phyloP scores from a whole-genome alignment of 345 rosid species.

The Citrus australasica region DNA sequence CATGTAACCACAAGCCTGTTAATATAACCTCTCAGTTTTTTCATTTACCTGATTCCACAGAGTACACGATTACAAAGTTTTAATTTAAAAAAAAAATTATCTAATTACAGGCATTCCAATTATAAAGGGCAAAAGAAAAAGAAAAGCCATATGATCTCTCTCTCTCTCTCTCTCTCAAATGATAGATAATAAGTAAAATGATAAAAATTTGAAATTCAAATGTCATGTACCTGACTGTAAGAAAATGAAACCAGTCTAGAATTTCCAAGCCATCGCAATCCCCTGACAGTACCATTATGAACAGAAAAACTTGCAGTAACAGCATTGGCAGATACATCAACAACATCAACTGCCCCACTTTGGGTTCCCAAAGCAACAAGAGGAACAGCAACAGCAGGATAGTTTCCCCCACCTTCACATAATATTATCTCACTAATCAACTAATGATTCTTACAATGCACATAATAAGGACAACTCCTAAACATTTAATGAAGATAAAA shows the following conservation, averaged over 20 bases:
- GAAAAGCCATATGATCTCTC: not conserved
- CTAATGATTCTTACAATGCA: slow-evolving; percentile 4
- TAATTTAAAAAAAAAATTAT: not conserved
- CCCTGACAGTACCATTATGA: slow-evolving; percentile 75
- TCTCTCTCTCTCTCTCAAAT: too few species aligned
- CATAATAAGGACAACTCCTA: not conserved
- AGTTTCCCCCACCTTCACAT: slow-evolving; percentile 80
- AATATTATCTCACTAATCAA: slow-evolving; percentile 26
- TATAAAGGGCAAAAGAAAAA: not conserved
- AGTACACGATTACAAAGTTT: not conserved
- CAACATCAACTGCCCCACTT: slow-evolving; percentile 76
- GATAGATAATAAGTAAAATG: not conserved
- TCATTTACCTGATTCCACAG: slow-evolving; percentile 70
- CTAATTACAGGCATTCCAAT: not conserved
- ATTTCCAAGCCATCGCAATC: slow-evolving; percentile 97
- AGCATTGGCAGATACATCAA: slow-evolving; percentile 93
- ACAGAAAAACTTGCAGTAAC: slow-evolving; percentile 81
- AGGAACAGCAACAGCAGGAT: slow-evolving; percentile 92
- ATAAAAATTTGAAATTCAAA: not conserved
- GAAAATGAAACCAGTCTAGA: slow-evolving; percentile 96
- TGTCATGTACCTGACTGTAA: slow-evolving; percentile 54
- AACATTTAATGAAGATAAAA: slow-evolving; percentile 1
- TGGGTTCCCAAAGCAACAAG: slow-evolving; percentile 98
- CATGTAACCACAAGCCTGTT: slow-evolving; percentile 92
- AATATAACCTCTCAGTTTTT: slow-evolving; percentile 81